Base-by-base conservation (phyloP, 495 filamentous ascomycete genomes). In the Penicillium robsamsonii region DNA sequence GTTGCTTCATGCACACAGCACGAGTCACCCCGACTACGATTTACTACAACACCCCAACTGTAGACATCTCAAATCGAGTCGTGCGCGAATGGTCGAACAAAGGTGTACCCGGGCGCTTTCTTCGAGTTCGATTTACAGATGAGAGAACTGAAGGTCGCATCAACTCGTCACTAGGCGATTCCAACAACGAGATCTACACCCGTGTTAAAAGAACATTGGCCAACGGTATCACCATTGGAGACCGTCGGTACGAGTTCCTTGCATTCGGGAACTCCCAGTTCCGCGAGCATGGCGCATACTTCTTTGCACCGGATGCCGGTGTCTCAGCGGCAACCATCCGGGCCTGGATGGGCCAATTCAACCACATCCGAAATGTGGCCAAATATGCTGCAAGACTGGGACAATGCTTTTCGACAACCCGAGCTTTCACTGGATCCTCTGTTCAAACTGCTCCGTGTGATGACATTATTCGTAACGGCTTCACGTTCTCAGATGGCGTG, bases 221-320 rank as follows among this genome's bases (percentile, higher is more conserved):
- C 6, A 84, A 92, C 42, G 94, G 94, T 7, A 96, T 99, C 56
- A 75, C 71, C 1, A 85, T 99, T 49, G 94, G 89, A 12, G 83
- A 84, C 58, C 84, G 88, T 12, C 86, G 84, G 59, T 99, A 89
- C 67, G 81, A 95, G 64, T 97, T 96, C 60, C 84, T 99, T 22
- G 93, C 95, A 5, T 96, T 91, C 68, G 93, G 94, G 0, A 97
- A 96, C 68, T 96, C 93, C 0, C 94, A 97, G 60, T 88, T 99
- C 55, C 84, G 94, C 13, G 93, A 97, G 66, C 84, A 92, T 66
- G 90, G 91, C 0, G 92, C 92, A 2, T 97, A 93, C 61, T 96
- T 99, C 70, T 96, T 88, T 63, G 82, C 88, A 0, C 79, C 84
- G 0, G 77, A 78, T 2, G 70, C 82, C 3, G 65, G 80, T 53